Evolutionary conservation across 139 green algal species (phyloP), one percentile per base, ranked within the genome.

Genomic region (Chlorella sp.): DNA sequence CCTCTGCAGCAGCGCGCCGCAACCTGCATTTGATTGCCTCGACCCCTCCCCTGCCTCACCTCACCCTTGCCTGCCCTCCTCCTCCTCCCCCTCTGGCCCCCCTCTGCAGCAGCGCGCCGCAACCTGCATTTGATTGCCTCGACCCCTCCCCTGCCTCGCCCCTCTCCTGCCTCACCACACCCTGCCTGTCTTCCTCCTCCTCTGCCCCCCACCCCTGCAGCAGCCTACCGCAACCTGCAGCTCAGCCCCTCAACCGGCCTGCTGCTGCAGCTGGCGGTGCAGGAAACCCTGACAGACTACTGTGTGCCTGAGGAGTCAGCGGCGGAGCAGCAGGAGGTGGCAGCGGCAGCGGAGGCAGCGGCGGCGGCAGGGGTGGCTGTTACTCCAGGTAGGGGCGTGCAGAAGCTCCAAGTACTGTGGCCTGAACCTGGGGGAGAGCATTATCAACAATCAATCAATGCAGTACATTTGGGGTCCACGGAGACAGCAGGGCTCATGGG

Each of bases 221-320:
- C 75, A 30, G 34, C 75, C 75, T 16, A 53, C 2, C 39, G 77
- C 77, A 83, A 24, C 77, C 36, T 30, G 75, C 30, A 18, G 14
- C 34, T 30, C 1, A 83, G 39, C 77, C 28, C 37, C 19, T 83
- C 77, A 0, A 16, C 22, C 39, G 57, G n/a, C 22, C 19, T 48
- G 11, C 68, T 87, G 34, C 68, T 66, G 37, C 69, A 76, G 66
- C 83, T 79, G 64, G 64, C 64, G 60, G 21, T 61, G 64, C 85
- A 89, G n/a, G 85, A 64, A 32, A 34, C 40, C 19, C 66, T 89
- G 61, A 81, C 39, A 2, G 86, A 66, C 79, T 86, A 42, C 7
- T 60, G n/a, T 5, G 81, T 91, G 53, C 78, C 78, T 3, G 87
- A 91, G n/a, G 87, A 91, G 24, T n/a, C 42, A 0, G 82, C 21